phyloP scores from a whole-genome alignment of 495 filamentous ascomycete species.

The Penicillium ochrochloron region DNA sequence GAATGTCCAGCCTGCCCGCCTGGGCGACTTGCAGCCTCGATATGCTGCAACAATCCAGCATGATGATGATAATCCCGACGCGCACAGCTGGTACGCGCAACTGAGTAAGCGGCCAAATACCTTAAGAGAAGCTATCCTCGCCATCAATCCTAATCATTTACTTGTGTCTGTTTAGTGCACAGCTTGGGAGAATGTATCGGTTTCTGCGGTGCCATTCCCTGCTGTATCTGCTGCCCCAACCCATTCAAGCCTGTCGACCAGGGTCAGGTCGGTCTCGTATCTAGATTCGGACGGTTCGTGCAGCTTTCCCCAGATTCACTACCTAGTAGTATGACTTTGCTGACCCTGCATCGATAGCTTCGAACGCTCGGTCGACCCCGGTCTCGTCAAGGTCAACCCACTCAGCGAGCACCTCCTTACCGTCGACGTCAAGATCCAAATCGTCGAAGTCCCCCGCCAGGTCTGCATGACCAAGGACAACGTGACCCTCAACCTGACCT shows the following conservation, averaged over 20 bases:
- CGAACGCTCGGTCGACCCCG: constrained; percentile 94
- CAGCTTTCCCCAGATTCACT: neutral
- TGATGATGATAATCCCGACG: constrained; percentile 66
- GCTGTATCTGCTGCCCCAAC: constrained; percentile 92
- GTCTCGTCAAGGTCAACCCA: constrained; percentile 98
- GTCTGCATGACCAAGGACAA: constrained; percentile 99
- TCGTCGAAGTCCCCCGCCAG: constrained; percentile 95
- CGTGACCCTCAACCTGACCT: constrained; percentile 89
- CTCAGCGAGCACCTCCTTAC: constrained; percentile 86
- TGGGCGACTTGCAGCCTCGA: constrained; percentile 84
- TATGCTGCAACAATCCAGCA: constrained; percentile 80
- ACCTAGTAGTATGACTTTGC: neutral
- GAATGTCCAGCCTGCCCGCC: constrained; percentile 78
- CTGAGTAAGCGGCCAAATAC: constrained; percentile 64
- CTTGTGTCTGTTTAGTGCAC: constrained; percentile 59
- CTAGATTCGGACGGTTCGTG: constrained; percentile 81
- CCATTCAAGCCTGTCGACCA: constrained; percentile 94
- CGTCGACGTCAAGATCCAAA: constrained; percentile 99
- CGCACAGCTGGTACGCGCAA: constrained; percentile 87
- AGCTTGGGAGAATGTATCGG: constrained; percentile 77
- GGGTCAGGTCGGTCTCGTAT: constrained; percentile 92
- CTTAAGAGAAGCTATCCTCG: neutral
- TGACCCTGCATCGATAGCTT: constrained; percentile 54
- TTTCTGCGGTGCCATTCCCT: constrained; percentile 84
- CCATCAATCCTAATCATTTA: constrained; percentile 19